phyloP scores from a whole-genome alignment of 257 asterid species.

The Orobanche coerulescens region DNA sequence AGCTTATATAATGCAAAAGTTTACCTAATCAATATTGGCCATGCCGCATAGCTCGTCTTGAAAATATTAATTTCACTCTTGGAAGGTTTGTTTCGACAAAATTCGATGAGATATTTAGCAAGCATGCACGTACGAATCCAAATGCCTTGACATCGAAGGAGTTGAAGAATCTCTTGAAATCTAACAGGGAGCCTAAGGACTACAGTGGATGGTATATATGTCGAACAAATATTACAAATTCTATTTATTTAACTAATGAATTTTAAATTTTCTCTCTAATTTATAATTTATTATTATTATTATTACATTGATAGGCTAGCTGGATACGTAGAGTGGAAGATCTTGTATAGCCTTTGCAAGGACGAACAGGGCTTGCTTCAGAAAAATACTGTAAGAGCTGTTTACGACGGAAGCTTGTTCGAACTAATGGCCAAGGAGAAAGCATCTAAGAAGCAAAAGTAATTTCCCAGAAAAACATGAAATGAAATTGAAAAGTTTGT shows the following conservation, averaged over 20 bases:
- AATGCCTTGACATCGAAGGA: conserved; percentile 54
- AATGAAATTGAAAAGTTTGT: neutral
- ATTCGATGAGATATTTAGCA: conserved; percentile 62
- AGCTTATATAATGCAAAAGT: too few relatives aligned
- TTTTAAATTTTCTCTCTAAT: neutral
- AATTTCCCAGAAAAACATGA: conserved; percentile 15
- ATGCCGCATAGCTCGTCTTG: too few relatives aligned
- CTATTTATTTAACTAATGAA: neutral
- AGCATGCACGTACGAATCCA: conserved; percentile 41
- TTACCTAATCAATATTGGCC: too few relatives aligned
- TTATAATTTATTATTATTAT: too few relatives aligned
- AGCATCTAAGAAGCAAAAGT: conserved; percentile 38
- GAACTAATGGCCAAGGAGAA: conserved; percentile 58
- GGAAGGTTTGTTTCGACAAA: conserved; percentile 54
- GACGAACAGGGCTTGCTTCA: conserved; percentile 55
- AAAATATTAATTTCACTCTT: neutral
- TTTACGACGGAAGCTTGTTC: conserved; percentile 76
- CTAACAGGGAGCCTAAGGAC: conserved; percentile 69
- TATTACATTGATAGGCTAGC: conserved; percentile 43
- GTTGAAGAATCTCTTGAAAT: conserved; percentile 40
- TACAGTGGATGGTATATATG: conserved; percentile 53
- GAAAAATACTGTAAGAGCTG: conserved; percentile 50
- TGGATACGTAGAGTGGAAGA: conserved; percentile 65
- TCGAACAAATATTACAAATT: neutral
- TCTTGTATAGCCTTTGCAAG: conserved; percentile 56